phyloP scores from a whole-genome alignment of 2,329 filamentous ascomycete species.

The Corinectria fuckeliana region DNA sequence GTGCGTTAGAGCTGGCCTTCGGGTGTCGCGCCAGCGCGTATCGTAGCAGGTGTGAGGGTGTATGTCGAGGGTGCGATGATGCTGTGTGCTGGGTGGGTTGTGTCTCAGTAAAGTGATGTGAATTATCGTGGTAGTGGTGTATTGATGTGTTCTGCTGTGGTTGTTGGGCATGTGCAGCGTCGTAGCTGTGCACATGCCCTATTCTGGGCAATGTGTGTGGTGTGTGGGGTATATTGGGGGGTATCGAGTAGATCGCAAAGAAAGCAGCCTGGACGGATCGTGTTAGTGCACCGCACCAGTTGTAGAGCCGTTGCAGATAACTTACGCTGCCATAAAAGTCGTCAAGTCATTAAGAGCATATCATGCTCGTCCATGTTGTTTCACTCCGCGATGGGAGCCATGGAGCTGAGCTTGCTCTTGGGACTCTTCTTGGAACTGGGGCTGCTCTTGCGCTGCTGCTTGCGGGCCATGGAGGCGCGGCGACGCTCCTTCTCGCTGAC shows the following conservation, averaged over 20 bases:
- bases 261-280: slow-evolving; percentile 30
- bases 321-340: slow-evolving; percentile 38
- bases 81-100: too few relatives aligned
- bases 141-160: slow-evolving; percentile 26
- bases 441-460: slow-evolving; percentile 46
- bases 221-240: slow-evolving; percentile 33
- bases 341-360: slow-evolving; percentile 38
- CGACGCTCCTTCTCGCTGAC: slow-evolving; percentile 63
- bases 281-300: slow-evolving; percentile 26
- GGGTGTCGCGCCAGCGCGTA: slow-evolving; percentile 16
- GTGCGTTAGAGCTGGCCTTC: slow-evolving; percentile 9
- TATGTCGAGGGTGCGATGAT: neutral
- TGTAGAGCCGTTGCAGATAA: neutral
- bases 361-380: slow-evolving; percentile 20
- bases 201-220: slow-evolving; percentile 17
- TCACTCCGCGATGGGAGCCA: slow-evolving; percentile 57
- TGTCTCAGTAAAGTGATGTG: neutral
- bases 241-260: slow-evolving; percentile 31
- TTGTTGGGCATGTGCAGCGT: slow-evolving; percentile 30
- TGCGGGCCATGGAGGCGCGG: slow-evolving; percentile 47
- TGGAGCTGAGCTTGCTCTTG: slow-evolving; percentile 55
- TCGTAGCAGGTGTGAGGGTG: neutral
- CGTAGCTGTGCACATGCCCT: slow-evolving; percentile 28
- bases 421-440: slow-evolving; percentile 56
- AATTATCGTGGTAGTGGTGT: slow-evolving; percentile 1